Percentiles rank a stretch among this genome's conserved stretches.
phyloP scores from a whole-genome alignment of 768 basidiomycete genomes.

The Mycena vitilis region DNA sequence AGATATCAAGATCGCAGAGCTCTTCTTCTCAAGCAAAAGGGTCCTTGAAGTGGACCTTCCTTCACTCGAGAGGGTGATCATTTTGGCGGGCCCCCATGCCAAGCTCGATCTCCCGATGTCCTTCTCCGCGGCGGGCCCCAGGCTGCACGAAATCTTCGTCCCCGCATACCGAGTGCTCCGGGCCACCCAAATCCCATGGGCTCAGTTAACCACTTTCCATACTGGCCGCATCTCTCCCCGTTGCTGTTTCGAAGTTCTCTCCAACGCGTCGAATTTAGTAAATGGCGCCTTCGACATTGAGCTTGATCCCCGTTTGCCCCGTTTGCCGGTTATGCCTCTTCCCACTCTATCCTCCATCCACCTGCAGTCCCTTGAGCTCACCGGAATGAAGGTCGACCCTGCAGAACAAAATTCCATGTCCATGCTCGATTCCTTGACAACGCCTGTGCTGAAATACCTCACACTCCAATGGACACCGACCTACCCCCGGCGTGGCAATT shows the following conservation, averaged over 20 bases:
- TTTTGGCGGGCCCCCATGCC: background rate
- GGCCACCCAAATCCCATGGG: conserved; percentile 3
- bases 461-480: too few relatives aligned
- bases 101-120: background rate
- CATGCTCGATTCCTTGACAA: conserved; percentile 1
- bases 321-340: too few relatives aligned
- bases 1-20: background rate
- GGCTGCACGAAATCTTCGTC: background rate
- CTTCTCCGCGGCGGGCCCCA: conserved; percentile 8
- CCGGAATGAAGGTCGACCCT: too few relatives aligned
- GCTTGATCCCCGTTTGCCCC: too few relatives aligned
- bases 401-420: background rate
- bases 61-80: background rate
- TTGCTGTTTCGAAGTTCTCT: background rate
- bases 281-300: background rate
- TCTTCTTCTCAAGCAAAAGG: background rate
- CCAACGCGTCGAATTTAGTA: background rate
- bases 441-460: conserved; percentile 11
- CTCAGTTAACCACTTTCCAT: background rate
- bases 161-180: background rate
- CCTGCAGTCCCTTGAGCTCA: too few relatives aligned
- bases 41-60: background rate
- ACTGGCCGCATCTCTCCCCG: background rate
- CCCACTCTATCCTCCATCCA: too few relatives aligned
- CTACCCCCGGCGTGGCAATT: too few relatives aligned